Evolutionary conservation across 495 filamentous ascomycete species (phyloP).

Genomic region (Neurospora intermedia): DNA sequence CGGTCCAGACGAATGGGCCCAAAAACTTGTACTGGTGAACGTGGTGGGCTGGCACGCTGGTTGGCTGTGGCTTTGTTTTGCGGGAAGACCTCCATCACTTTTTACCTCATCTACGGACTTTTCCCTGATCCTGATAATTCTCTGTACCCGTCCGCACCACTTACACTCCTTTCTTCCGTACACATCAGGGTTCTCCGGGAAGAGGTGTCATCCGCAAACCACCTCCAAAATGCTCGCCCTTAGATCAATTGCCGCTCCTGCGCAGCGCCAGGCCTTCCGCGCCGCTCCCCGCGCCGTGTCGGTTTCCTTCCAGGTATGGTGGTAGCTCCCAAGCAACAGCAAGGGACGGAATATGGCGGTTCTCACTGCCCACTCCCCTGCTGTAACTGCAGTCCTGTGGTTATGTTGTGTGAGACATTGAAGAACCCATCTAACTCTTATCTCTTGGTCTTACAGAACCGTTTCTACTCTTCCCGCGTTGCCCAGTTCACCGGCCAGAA

Average conservation of each 20-base stretch:
- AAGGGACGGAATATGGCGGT: not conserved
- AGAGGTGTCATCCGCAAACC: not conserved
- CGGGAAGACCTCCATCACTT: conserved; percentile 1
- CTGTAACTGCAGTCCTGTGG: not conserved
- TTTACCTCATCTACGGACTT: conserved; percentile 10
- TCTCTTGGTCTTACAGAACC: not conserved
- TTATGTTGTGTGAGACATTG: not conserved
- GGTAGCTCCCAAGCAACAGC: conserved; percentile 9
- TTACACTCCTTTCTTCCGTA: not conserved
- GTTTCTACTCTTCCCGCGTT: conserved; percentile 45
- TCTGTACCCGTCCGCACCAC: conserved; percentile 4
- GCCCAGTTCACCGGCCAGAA: conserved; percentile 89
- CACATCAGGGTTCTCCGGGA: not conserved
- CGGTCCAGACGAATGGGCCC: not conserved
- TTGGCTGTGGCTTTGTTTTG: conserved; percentile 1
- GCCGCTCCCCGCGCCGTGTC: conserved; percentile 34
- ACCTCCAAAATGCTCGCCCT: conserved; percentile 38
- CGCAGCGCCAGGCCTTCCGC: conserved; percentile 40
- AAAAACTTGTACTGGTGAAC: not conserved
- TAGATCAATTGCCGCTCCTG: conserved; percentile 40
- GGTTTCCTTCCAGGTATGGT: conserved; percentile 36
- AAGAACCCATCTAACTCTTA: not conserved
- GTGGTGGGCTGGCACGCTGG: not conserved
- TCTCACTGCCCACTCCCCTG: not conserved
- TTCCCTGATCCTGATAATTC: not conserved